Evolutionary conservation across 805 yeast species (phyloP), one percentile per base, ranked within the genome.

Genomic region (Lipomyces sp.): DNA sequence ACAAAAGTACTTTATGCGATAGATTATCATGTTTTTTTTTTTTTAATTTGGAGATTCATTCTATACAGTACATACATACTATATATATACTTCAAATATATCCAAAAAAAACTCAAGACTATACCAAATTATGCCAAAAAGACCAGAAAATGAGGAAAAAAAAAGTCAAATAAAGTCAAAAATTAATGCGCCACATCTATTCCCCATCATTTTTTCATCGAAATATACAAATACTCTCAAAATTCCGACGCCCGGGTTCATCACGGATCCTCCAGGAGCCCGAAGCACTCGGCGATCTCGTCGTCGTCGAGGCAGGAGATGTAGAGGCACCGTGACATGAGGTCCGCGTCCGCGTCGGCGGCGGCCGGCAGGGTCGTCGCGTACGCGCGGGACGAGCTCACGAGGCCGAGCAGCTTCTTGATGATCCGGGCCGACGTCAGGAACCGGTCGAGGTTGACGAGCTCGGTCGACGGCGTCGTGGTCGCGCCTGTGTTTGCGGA

Each of bases 321-420:
- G 68, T 89, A 89, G 32, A 89, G 76, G 68, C 97, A 90, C 65
- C 84, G 87, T 48, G 95, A 82, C 55, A 91, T 65, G 21, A 89
- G 65, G 44, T 86, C 90, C 11, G 78, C 75, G 45, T 84, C 74
- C 2, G 73, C 68, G 29, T 26, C 29, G 6, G 29, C 29, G 29
- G 29, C 10, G 10, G 29, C 43, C 42, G 73, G 66, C 45, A 84
- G 70, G 13, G 72, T 63, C 6, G 18, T 14, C 8, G 23, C 48
- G 70, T 88, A 90, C 51, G 83, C 74, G 41, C 75, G 75, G 0
- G 95, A 81, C 89, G 96, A 87, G 62, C 87, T 95, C 44, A 90
- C 86, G 61, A 84, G 79, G 63, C 85, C 86, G 34, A 88, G 77
- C 49, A 90, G 76, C 8, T 83, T 80, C 65, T 85, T 84, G 33